Percentiles rank a stretch among this genome's conserved stretches.
phyloP scores from a whole-genome alignment of 2,329 filamentous ascomycete species.

The Orbilia javanica region DNA sequence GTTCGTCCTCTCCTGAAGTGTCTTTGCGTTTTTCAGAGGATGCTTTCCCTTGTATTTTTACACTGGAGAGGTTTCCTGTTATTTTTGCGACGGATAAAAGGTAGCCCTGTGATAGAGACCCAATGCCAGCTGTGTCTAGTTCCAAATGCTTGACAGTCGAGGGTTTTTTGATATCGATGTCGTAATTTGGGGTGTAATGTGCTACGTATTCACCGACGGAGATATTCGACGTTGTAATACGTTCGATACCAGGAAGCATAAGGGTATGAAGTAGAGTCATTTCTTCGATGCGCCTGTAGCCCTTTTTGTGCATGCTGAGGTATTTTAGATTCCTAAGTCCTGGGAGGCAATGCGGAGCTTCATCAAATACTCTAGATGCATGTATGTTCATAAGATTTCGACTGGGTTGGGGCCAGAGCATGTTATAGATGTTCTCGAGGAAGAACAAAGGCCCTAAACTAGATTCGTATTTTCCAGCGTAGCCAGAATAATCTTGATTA shows the following conservation, averaged over 20 bases:
- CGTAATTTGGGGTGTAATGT: not conserved
- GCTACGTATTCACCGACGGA: not conserved
- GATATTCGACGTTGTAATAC: not conserved
- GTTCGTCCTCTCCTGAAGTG: not conserved
- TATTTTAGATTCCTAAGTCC: not conserved
- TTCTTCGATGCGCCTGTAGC: not conserved
- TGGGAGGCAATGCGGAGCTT: not conserved
- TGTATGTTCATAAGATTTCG: not conserved
- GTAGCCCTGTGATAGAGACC: not conserved
- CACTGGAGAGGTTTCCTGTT: not conserved
- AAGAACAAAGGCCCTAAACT: not conserved
- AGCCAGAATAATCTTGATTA: not conserved
- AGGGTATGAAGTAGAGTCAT: not conserved
- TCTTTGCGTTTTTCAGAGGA: not conserved
- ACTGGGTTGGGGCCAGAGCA: not conserved
- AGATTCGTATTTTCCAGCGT: not conserved
- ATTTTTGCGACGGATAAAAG: not conserved
- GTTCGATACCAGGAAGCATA: conserved; percentile 2
- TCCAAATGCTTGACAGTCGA: conserved; percentile 3
- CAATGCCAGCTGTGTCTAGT: not conserved
- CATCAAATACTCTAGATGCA: no score
- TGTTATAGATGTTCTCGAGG: not conserved
- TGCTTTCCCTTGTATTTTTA: not conserved
- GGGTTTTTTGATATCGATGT: not conserved
- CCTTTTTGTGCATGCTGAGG: not conserved